Base-by-base conservation (phyloP, 768 basidiomycete genomes). In the Boletus rubescentipes region DNA sequence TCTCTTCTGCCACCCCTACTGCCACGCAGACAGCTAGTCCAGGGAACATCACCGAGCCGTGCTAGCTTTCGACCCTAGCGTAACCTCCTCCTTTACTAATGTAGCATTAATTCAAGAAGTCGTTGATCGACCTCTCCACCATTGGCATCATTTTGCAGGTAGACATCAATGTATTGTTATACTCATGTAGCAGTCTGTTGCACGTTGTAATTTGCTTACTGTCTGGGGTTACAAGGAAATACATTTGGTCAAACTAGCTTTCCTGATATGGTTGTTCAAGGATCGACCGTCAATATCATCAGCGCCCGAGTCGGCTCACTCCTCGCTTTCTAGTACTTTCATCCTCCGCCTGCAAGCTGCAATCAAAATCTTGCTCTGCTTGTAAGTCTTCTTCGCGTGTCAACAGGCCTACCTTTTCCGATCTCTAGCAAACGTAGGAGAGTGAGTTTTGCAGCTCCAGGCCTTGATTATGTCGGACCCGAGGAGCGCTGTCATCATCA, bases 401-500 rank as follows among this genome's bases (percentile, higher is more conserved):
- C n/a, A n/a, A n/a, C n/a, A 51, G n/a, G 62, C 53, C 8, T 37
- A 15, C 29, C 21, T 21, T 29, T 15, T 0, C 20, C 9, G 12
- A 35, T 30, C 20, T n/a, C 21, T 14, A n/a, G 8, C 10, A 26
- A 26, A 35, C n/a, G 18, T 34, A 16, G 32, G 5, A 18, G 0
- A 11, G 14, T 15, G 20, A 46, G 32, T n/a, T 26, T 47, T 35
- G 18, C 51, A 66, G 54, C 40, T 21, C 30, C 26, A 26, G 26
- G 26, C n/a, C 32, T 32, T 45, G 38, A 53, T 40, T 55, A 70
- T 72, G 70, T 42, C 62, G 26, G 39, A 42, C 38, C 23, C 49
- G 56, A 59, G 61, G 46, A 50, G 38, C n/a, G 46, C 63, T 11
- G 82, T 93, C 73, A 79, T 76, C 35, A 92, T 99, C 71, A 82